A percentile compares a stretch with the other conserved stretches of the same genome.
Evolutionary conservation across 305 asterid genomes (phyloP).

Genomic region (Solanum aculeatissimum): DNA sequence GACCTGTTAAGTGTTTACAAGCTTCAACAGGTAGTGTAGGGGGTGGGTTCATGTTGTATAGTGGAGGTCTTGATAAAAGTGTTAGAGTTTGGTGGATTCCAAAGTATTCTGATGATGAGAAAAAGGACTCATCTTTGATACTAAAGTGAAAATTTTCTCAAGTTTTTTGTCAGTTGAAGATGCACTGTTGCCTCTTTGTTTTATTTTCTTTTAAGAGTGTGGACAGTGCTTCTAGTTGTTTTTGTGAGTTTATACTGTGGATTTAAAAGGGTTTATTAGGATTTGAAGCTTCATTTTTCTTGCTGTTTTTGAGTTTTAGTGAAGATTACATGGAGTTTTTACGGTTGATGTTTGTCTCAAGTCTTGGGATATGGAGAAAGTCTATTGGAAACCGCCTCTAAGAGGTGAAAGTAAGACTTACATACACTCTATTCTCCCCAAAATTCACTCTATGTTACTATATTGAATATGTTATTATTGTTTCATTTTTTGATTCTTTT

Average conservation of each 20-base stretch:
- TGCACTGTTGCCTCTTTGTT: not conserved
- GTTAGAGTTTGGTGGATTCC: constrained; percentile 97
- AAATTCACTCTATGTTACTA: not conserved
- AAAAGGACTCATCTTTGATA: not conserved
- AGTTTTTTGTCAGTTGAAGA: not conserved
- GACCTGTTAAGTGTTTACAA: constrained; percentile 86
- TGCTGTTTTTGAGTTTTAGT: not conserved
- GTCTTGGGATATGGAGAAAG: too few species aligned
- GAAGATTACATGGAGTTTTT: not conserved
- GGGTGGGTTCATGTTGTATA: constrained; percentile 73
- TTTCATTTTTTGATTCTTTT: too few species aligned
- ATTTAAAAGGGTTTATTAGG: not conserved
- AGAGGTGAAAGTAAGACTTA: not conserved
- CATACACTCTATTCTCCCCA: not conserved
- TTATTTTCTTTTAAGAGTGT: not conserved
- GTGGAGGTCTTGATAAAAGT: constrained; percentile 81
- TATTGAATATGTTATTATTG: fast-evolving
- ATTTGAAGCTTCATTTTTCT: not conserved
- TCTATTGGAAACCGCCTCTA: too few species aligned
- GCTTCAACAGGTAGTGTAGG: constrained; percentile 52
- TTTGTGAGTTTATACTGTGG: not conserved
- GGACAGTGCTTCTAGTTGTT: not conserved
- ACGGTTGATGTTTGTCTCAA: too few species aligned
- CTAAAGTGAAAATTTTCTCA: not conserved
- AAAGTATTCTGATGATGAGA: not conserved